Base-by-base conservation (phyloP, 2,329 filamentous ascomycete genomes). In the Cladorrhinum sp. region DNA sequence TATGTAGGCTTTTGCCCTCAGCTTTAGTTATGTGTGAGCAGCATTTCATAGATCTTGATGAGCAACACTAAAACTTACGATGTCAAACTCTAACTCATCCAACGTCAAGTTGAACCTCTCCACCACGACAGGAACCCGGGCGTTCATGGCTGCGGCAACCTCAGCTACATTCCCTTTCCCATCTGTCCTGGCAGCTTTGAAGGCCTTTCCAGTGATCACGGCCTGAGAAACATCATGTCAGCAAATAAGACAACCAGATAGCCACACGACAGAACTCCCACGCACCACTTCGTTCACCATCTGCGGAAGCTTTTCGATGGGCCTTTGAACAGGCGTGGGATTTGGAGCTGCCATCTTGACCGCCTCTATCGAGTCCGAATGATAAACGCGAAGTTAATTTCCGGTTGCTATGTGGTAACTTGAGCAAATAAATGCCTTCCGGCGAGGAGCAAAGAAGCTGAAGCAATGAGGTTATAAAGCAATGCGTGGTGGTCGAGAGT, bases 1-100 rank as follows among this genome's bases (percentile, higher is more conserved):
- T 16, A 86, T 63, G 13, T 83, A 79, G 1, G 83, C 79, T 68
- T 86, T 87, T 50, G 84, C 81, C 52, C 74, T 72, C 22, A 77
- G 72, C 80, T 83, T 55, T 27, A 12, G 9, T 4, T 4, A 38
- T 23, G 57, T 64, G 41, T 7, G 22, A 66, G 59, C 65, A 67
- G 45, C n/a, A n/a, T 45, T 45, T 45, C 41, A n/a, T 45, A 36
- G 8, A 16, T 18, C 20, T 18, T 16, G n/a, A 4, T 45, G 41
- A 5, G 41, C 8, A 16, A 20, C n/a, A 45, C 8, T 22, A n/a
- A 45, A 45, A 50, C 64, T 59, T 57, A 67, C 65, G n/a, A 67
- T 57, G 2, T 65, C 63, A 20, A n/a, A 36, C 48, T 65, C 63
- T 16, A 65, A 1, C 3, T 65, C 63, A 41, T 65, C 63, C n/a